phyloP scores from a whole-genome alignment of 176 grass and related monocot species.

The Sorghum bicolor region Sorghum_bicolor_NCBIv3 NC_012875.2:45706501-45707000 shows the following conservation, averaged over 20 bases:
- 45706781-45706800: slow-evolving; percentile 81
- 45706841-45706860: slow-evolving; percentile 83
- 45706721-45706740: slow-evolving; percentile 61
- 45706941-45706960: slow-evolving; percentile 26
- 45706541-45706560: background rate
- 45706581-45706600: slow-evolving; percentile 89
- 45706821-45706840: slow-evolving; percentile 73
- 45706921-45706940: slow-evolving; percentile 32
- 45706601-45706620: slow-evolving; percentile 72
- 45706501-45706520: slow-evolving; percentile 36
- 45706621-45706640: slow-evolving; percentile 76
- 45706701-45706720: slow-evolving; percentile 85
- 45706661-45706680: slow-evolving; percentile 89
- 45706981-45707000: slow-evolving; percentile 84
- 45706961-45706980: background rate
- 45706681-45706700: slow-evolving; percentile 95
- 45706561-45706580: background rate
- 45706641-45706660: slow-evolving; percentile 83
- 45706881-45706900: slow-evolving; percentile 83
- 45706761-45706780: slow-evolving; percentile 30
- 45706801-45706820: slow-evolving; percentile 92
- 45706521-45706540: background rate
- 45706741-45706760: slow-evolving; percentile 49
- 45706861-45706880: slow-evolving; percentile 91
- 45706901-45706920: slow-evolving; percentile 73